phyloP scores from a whole-genome alignment of 2,329 filamentous ascomycete species.

The Aspergillus arachidicola region DNA sequence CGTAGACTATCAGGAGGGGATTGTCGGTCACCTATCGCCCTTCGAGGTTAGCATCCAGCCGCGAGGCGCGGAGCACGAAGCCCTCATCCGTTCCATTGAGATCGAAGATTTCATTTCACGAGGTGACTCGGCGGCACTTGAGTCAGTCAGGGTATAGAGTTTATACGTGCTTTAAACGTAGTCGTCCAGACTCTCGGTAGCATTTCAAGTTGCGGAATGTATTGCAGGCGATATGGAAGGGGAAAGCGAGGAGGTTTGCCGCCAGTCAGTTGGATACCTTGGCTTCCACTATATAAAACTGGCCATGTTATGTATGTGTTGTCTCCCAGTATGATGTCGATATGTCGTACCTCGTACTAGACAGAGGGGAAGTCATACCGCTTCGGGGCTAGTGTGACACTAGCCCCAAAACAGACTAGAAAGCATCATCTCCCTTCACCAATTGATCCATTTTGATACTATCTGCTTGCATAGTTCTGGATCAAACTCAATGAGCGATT shows the following conservation, averaged over 20 bases:
- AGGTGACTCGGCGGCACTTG: not conserved
- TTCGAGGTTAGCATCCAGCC: slow-evolving; percentile 39
- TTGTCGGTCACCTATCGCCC: slow-evolving; percentile 38
- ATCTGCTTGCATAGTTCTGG: not conserved
- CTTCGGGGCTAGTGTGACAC: not conserved
- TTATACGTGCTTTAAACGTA: not conserved
- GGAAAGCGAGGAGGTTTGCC: too few species aligned
- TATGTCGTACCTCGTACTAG: too few species aligned
- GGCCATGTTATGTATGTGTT: too few species aligned
- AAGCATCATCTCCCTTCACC: not conserved
- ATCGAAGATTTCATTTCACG: slow-evolving; percentile 38
- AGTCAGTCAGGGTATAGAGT: slow-evolving; percentile 2
- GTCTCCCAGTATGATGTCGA: too few species aligned
- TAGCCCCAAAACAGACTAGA: too few species aligned
- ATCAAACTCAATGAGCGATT: not conserved
- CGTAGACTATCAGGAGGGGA: slow-evolving; percentile 37
- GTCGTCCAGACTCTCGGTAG: not conserved
- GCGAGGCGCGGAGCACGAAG: slow-evolving; percentile 31
- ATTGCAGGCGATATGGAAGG: too few species aligned
- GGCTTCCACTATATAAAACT: too few species aligned
- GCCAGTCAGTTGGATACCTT: too few species aligned
- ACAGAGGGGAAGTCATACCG: not conserved
- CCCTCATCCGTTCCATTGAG: slow-evolving; percentile 38
- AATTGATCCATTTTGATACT: not conserved
- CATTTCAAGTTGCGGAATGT: too few species aligned